Evolutionary conservation across 306 rosid species (phyloP), one percentile per base, ranked within the genome.

Genomic region (Acacia acuminata): DNA sequence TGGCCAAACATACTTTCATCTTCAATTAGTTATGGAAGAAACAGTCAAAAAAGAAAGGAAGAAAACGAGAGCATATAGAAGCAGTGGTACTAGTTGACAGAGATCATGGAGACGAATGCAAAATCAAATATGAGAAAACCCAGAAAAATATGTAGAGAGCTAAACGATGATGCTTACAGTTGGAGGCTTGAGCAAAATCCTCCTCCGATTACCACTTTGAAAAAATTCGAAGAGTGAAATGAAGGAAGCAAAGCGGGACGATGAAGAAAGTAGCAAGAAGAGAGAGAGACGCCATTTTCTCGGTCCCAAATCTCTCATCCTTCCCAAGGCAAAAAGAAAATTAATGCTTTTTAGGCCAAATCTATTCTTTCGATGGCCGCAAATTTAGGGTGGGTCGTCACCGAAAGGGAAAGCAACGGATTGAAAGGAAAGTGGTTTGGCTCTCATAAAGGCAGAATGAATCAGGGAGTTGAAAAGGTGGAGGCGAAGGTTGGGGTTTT

Each of bases 111-210:
- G 38, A n/a, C 11, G 27, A 25, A 25, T 48, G 22, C 43, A 45
- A 48, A 48, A 47, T 50, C 61, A 69, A 15, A 53, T 24, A 53
- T 69, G 32, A 69, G 8, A 69, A 42, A 69, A 9, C 51, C 17
- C n/a, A 13, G 16, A 34, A 50, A 6, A 40, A 47, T 8, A 56
- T 16, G 50, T 0, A 32, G 79, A 69, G n/a, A 40, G 50, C 51
- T 44, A 71, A 6, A 43, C 20, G 10, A 43, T 22, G 43, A 34
- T 47, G 20, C 60, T 61, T 61, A 80, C 78, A 73, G 45, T 42
- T 40, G 38, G 53, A 34, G 76, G 40, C 10, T 76, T 80, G 70
- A 69, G 81, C 42, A 79, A 66, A 76, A 76, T 51, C 32, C 73
- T 45, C 13, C 42, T 69, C 22, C 16, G 43, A 30, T 7, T 5